These are phyloP conservation scores for Begonia peltatifolia DNA, from an alignment of 306 rosid species.

Conservation along the genomic window DNA sequence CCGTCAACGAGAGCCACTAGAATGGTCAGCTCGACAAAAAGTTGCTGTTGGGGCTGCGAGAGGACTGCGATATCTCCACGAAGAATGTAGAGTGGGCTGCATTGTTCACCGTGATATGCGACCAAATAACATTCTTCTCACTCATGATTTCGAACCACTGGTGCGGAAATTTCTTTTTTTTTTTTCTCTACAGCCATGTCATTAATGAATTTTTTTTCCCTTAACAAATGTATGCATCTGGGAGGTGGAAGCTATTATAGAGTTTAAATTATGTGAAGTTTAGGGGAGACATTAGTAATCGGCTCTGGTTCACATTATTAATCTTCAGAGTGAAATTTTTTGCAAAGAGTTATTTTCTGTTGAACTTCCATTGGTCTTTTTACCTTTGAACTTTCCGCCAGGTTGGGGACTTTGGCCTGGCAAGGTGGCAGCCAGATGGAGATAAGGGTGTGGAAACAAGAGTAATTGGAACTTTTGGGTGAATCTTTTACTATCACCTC, in stretches of 20 bases:
- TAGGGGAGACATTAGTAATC: background rate
- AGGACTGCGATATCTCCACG: conserved; percentile 91
- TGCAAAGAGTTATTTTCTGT: background rate
- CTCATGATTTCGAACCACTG: conserved; percentile 99
- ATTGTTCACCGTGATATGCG: conserved; percentile 99
- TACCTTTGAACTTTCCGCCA: conserved; percentile 1
- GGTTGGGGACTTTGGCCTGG: conserved; percentile 99
- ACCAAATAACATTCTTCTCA: conserved; percentile 95
- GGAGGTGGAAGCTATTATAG: too few species aligned
- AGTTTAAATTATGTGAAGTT: too few species aligned
- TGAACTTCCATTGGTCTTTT: conserved; percentile 1
- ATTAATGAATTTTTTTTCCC: too few species aligned
- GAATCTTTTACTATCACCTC: conserved; percentile 3
- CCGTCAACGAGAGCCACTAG: conserved; percentile 49
- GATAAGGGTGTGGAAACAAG: conserved; percentile 92
- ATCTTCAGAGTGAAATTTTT: too few species aligned
- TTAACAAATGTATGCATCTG: too few species aligned
- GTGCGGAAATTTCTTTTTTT: conserved; percentile 16
- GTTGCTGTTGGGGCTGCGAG: conserved; percentile 95
- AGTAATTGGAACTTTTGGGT: conserved; percentile 99
- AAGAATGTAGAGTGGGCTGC: conserved; percentile 98
- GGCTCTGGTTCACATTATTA: too few species aligned
- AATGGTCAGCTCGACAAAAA: conserved; percentile 91
- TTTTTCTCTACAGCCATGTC: too few species aligned
- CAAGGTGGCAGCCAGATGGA: conserved; percentile 99